Conservation (phyloP, 192 early-diverging fungal species). For the Lobosporangium transversale region DNA sequence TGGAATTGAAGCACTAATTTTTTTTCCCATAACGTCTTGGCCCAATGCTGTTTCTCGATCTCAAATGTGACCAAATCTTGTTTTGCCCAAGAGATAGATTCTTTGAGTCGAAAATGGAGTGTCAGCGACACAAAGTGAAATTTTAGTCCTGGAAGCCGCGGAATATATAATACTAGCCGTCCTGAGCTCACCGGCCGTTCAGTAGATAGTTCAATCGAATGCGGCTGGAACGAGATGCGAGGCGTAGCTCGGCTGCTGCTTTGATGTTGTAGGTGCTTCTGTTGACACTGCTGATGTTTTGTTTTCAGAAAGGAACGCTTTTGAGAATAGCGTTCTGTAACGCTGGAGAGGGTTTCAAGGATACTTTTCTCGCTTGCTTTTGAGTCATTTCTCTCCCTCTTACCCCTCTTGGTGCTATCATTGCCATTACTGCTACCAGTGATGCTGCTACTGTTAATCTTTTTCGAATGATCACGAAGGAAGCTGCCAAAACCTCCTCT, state of each 20-base stretch:
- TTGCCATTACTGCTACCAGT: too few relatives aligned
- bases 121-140: conserved; percentile 43
- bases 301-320: background rate
- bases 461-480: conserved; percentile 4
- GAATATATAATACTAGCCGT: conserved; percentile 26
- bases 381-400: conserved; percentile 1
- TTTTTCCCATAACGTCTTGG: conserved; percentile 42
- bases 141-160: conserved; percentile 11
- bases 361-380: background rate
- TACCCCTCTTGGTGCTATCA: background rate
- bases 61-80: conserved; percentile 38
- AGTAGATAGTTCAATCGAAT: conserved; percentile 22
- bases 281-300: background rate
- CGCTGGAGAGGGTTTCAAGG: background rate
- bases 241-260: background rate
- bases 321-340: background rate
- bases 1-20: conserved; percentile 19
- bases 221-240: conserved; percentile 18
- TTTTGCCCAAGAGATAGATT: conserved; percentile 31
- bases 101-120: conserved; percentile 38
- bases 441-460: background rate
- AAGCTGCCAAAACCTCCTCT: conserved; percentile 6
- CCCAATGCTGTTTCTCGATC: conserved; percentile 27
- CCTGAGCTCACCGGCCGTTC: conserved; percentile 27
- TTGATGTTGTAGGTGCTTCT: background rate